Percentiles rank a stretch among this genome's conserved stretches.
Evolutionary conservation across 345 rosid species (phyloP).

Genomic region (Euphorbia tirucalli): DNA sequence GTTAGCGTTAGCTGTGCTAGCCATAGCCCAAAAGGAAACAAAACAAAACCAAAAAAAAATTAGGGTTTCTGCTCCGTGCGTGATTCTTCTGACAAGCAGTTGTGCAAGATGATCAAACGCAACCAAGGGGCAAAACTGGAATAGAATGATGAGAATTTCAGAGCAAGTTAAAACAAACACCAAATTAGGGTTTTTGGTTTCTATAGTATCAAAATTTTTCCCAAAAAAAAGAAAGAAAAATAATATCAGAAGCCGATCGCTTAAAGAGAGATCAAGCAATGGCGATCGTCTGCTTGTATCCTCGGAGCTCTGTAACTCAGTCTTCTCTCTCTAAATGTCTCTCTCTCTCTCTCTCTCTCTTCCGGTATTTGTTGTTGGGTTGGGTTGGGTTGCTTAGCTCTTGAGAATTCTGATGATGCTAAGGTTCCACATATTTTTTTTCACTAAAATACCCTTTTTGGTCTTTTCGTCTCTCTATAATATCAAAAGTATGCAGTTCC

Average conservation of each 20-base stretch:
- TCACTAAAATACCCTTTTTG: background rate
- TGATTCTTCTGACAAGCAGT: slow-evolving; percentile 5
- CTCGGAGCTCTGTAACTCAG: background rate
- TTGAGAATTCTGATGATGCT: slow-evolving; percentile 12
- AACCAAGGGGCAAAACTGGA: slow-evolving; percentile 10
- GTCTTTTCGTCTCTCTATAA: background rate
- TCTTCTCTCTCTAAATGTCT: background rate
- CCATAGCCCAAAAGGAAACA: background rate
- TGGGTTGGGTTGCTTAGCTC: slow-evolving; percentile 14
- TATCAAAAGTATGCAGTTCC: background rate
- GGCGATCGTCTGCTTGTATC: background rate
- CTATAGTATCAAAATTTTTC: background rate
- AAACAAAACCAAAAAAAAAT: background rate
- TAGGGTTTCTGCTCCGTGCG: background rate
- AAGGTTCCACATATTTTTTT: background rate
- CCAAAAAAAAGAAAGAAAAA: background rate
- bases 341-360: background rate
- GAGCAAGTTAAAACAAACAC: background rate
- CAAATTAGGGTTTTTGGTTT: slow-evolving; percentile 9
- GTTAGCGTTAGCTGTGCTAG: background rate
- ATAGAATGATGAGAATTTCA: background rate
- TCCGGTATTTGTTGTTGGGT: background rate
- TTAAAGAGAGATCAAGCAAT: background rate
- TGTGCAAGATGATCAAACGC: background rate
- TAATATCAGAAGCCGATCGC: background rate